These are phyloP conservation scores for Sarocladiaceae sp. DNA, from an alignment of 2,329 filamentous ascomycete genomes.

Conservation along the genomic window DNA sequence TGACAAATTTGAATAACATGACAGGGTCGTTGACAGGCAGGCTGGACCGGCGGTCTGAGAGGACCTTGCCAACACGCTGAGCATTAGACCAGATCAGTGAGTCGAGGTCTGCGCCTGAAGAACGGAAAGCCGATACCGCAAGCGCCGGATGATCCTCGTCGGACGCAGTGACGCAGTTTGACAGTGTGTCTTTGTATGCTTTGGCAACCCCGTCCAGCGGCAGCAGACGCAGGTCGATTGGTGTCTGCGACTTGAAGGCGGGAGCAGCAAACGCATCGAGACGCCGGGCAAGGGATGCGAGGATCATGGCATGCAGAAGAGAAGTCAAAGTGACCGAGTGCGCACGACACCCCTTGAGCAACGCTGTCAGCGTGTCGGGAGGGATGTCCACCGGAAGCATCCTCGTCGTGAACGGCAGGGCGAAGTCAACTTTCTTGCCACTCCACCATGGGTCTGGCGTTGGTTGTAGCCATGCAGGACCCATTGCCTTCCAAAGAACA, in stretches of 20 bases:
- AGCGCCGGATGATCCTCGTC: conserved; percentile 22
- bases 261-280: conserved; percentile 22
- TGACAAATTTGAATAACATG: conserved; percentile 34
- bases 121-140: conserved; percentile 20
- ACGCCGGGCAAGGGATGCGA: conserved; percentile 32
- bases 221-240: conserved; percentile 38
- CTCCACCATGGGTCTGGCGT: conserved; percentile 28
- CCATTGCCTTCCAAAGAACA: conserved; percentile 29
- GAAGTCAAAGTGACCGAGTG: conserved; percentile 41
- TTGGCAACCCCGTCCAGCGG: conserved; percentile 20
- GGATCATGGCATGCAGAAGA: conserved; percentile 39
- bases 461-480: conserved; percentile 1
- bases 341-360: conserved; percentile 34
- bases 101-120: conserved; percentile 15
- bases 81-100: conserved; percentile 37
- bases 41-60: conserved; percentile 24
- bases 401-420: conserved; percentile 28
- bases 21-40: conserved; percentile 37
- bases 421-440: conserved; percentile 27
- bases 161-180: conserved; percentile 32
- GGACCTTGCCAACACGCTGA: conserved; percentile 24
- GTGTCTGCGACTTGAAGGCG: conserved; percentile 32
- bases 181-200: conserved; percentile 25
- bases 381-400: conserved; percentile 31
- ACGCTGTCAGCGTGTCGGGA: conserved; percentile 16